Evolutionary conservation across 2,329 filamentous ascomycete species (phyloP), one percentile per base, ranked within the genome.

Genomic region (Fragosphaeria purpurea): DNA sequence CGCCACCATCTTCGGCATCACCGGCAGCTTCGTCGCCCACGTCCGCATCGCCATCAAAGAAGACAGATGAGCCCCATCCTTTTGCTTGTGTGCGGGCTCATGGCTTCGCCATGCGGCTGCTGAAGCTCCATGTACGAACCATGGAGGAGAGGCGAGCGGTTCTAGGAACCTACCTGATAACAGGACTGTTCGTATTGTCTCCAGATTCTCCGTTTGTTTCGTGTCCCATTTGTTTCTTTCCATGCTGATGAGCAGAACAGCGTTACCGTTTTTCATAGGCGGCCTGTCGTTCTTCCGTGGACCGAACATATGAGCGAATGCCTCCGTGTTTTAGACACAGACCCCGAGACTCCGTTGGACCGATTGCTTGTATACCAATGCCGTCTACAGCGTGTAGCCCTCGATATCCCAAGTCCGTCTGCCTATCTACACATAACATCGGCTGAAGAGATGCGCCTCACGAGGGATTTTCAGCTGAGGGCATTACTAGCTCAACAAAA

Each of bases 271-370:
- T 51, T 54, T 35, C 52, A 54, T 50, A 43, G 47, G 30, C 70
- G 70, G 45, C 67, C 71, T 46, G 75, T 80, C 47, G 58, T 70
- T 2, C 64, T 83, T 44, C 67, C 65, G 4, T 85, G 79, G 79
- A 80, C 72, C 1, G 57, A 72, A 1, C 71, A 80, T 48, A 73
- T 83, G 67, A 76, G 80, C 35, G 76, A 81, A 32, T 76, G 71
- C 35, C 63, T 82, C 1, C 62, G 68, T 3, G 55, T 69, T 1
- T 62, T 84, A 0, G 42, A 49, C 7, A 34, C 43, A 1, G 39
- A 30, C n/a, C 46, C 46, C 5, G 49, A 54, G 10, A 49, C 52
- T 12, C 43, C 49, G 4, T 46, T 49, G 6, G 52, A 54, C 37
- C 43, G 44, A 2, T 34, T 54, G 7, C 49, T 54, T 2, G 49